These are phyloP conservation scores for Ophiostoma perfectum DNA, from an alignment of 2,329 filamentous ascomycete species.

Conservation along the genomic window DNA sequence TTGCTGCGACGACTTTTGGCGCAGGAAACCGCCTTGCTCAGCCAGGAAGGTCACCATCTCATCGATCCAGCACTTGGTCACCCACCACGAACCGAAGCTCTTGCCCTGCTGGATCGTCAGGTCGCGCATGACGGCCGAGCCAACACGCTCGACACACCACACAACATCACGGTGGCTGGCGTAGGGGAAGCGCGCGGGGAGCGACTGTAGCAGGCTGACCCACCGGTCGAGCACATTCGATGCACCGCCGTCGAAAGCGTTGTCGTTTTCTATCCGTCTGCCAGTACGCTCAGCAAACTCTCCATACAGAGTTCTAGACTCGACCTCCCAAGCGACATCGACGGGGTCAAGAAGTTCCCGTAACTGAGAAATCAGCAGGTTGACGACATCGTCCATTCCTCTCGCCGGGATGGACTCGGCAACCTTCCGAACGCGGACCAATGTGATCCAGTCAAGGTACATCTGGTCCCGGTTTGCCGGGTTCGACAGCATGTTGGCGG, in stretches of 20 bases:
- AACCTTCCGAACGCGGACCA: constrained; percentile 57
- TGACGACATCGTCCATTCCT: constrained; percentile 62
- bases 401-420: constrained; percentile 58
- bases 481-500: constrained; percentile 85
- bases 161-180: constrained; percentile 68
- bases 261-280: constrained; percentile 38
- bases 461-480: constrained; percentile 88
- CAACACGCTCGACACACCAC: constrained; percentile 68
- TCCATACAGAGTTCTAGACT: constrained; percentile 56
- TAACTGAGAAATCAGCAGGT: constrained; percentile 60
- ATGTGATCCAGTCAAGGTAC: constrained; percentile 83
- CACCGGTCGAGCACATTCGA: constrained; percentile 73
- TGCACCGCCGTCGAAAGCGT: constrained; percentile 38
- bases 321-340: constrained; percentile 59
- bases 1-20: constrained; percentile 43
- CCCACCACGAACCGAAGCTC: constrained; percentile 89
- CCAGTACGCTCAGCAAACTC: constrained; percentile 48
- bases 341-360: constrained; percentile 65
- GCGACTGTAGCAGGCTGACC: constrained; percentile 63
- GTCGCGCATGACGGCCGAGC: constrained; percentile 73
- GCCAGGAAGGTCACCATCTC: constrained; percentile 90
- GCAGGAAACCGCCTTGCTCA: constrained; percentile 84
- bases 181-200: constrained; percentile 68
- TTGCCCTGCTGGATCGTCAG: constrained; percentile 71
- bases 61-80: constrained; percentile 91